These are phyloP conservation scores for Ophiostoma australiae DNA, from an alignment of 2,329 filamentous ascomycete species.

Conservation along the genomic window DNA sequence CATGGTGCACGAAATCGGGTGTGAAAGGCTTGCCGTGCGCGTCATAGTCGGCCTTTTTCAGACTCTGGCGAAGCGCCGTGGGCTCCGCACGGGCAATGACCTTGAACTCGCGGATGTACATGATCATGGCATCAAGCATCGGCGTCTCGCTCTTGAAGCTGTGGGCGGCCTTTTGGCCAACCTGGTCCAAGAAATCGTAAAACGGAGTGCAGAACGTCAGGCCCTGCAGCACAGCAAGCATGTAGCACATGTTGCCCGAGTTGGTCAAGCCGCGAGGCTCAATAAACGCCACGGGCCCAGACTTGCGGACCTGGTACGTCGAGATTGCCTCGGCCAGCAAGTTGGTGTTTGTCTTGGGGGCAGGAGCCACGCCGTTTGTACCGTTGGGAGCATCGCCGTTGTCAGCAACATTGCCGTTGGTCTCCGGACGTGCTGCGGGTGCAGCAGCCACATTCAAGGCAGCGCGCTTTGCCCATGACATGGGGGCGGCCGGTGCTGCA, in stretches of 20 bases:
- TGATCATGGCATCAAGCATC: slow-evolving; percentile 90
- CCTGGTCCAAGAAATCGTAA: slow-evolving; percentile 85
- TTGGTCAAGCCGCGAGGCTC: slow-evolving; percentile 93
- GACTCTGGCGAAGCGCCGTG: slow-evolving; percentile 63
- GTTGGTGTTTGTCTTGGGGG: slow-evolving; percentile 45
- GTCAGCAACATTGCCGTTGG: slow-evolving; percentile 31
- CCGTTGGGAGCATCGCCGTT: slow-evolving; percentile 29
- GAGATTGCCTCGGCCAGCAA: slow-evolving; percentile 73
- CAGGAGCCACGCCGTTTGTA: slow-evolving; percentile 33
- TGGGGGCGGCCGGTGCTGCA: neutral
- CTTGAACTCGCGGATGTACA: slow-evolving; percentile 91
- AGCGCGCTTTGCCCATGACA: slow-evolving; percentile 38
- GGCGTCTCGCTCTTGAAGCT: slow-evolving; percentile 95
- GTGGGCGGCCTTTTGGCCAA: slow-evolving; percentile 75
- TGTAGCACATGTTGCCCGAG: slow-evolving; percentile 98
- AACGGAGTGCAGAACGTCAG: slow-evolving; percentile 91
- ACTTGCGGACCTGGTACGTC: slow-evolving; percentile 62
- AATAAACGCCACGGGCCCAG: slow-evolving; percentile 70
- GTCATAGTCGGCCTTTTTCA: slow-evolving; percentile 81
- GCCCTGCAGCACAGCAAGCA: slow-evolving; percentile 98
- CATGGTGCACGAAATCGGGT: slow-evolving; percentile 92
- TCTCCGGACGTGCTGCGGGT: slow-evolving; percentile 26
- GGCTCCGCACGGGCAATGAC: slow-evolving; percentile 74
- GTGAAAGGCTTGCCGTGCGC: slow-evolving; percentile 87
- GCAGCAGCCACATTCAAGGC: slow-evolving; percentile 31